Percentiles rank a stretch among this genome's conserved stretches.
Conservation (phyloP, 148 eudicot genomes). For the Talinum fruticosum region DNA sequence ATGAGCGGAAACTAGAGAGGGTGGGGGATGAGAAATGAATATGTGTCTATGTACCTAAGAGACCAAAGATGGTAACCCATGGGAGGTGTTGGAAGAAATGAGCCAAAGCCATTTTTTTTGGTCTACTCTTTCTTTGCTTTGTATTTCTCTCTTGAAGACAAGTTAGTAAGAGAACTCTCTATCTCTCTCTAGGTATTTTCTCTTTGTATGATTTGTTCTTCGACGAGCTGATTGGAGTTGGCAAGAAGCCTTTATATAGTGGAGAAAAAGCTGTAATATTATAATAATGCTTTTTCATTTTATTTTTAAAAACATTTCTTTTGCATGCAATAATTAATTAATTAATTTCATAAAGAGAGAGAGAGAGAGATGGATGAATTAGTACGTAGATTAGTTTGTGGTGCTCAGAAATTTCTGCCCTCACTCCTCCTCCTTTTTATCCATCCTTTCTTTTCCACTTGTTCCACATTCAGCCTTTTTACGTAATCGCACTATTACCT, state of each 20-base stretch:
- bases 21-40: neutral
- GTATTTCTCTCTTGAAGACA: conserved; percentile 12
- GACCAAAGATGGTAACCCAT: conserved; percentile 59
- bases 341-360: neutral
- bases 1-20: neutral
- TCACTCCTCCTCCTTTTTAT: neutral
- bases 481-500: conserved; percentile 20
- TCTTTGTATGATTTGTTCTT: conserved; percentile 17
- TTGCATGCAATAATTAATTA: conserved; percentile 30
- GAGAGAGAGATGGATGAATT: neutral
- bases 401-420: conserved; percentile 15
- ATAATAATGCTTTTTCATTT: too few relatives aligned
- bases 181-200: neutral
- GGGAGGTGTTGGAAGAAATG: conserved; percentile 44
- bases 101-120: conserved; percentile 32
- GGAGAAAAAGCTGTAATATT: conserved; percentile 18
- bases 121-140: neutral
- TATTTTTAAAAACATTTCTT: neutral
- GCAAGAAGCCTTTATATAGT: conserved; percentile 37
- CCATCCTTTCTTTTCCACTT: conserved; percentile 17
- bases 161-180: neutral
- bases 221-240: conserved; percentile 32
- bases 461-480: conserved; percentile 21
- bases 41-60: conserved; percentile 57
- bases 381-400: neutral